phyloP scores from a whole-genome alignment of 129 eudicot species.

The Lactuca sativa region DNA sequence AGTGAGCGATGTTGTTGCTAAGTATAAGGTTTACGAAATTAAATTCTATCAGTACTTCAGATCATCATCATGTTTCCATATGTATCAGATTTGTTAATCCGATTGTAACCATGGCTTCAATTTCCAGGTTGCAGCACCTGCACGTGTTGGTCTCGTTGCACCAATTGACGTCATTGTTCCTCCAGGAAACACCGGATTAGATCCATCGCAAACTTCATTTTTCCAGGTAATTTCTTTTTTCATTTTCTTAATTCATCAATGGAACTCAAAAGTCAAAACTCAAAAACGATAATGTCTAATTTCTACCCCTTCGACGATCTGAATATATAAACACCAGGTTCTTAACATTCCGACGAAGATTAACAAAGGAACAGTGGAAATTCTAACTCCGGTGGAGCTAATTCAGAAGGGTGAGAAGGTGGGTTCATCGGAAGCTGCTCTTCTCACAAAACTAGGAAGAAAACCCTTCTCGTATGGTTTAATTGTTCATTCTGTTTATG shows the following conservation, averaged over 20 bases:
- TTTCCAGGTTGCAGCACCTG: slow-evolving; percentile 68
- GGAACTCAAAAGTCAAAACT: neutral
- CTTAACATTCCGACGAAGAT: slow-evolving; percentile 75
- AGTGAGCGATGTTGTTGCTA: slow-evolving; percentile 58
- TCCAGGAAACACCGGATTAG: slow-evolving; percentile 72
- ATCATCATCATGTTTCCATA: neutral
- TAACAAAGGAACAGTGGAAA: slow-evolving; percentile 77
- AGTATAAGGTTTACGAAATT: slow-evolving; percentile 46
- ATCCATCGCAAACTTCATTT: slow-evolving; percentile 68
- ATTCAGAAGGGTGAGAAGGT: slow-evolving; percentile 69
- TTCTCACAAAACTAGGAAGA: slow-evolving; percentile 56
- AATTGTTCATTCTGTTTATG: slow-evolving; percentile 39
- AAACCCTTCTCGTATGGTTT: slow-evolving; percentile 67
- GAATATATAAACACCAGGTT: slow-evolving; percentile 32
- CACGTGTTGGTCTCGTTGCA: slow-evolving; percentile 68
- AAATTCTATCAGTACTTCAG: neutral
- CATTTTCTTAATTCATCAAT: neutral
- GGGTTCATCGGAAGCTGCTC: slow-evolving; percentile 70
- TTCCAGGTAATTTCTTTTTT: slow-evolving; percentile 45
- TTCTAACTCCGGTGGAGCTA: slow-evolving; percentile 60
- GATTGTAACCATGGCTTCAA: neutral
- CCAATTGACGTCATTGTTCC: slow-evolving; percentile 65
- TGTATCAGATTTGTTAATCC: neutral
- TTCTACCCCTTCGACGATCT: neutral
- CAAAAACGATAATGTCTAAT: neutral